Conservation (phyloP, 441 rosid genomes). For the Jatropha multifida region DNA sequence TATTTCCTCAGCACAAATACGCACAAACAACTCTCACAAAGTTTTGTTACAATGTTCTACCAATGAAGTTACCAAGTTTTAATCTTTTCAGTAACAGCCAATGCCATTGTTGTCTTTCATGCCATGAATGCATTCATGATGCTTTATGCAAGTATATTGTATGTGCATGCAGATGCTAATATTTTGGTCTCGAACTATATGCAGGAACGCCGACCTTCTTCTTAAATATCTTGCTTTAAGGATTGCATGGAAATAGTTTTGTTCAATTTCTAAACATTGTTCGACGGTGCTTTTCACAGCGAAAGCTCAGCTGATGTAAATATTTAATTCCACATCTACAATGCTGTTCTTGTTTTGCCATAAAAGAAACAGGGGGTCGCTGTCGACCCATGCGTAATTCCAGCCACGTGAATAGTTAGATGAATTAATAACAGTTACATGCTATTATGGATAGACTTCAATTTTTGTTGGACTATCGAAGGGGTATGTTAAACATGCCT, state of each 20-base stretch:
- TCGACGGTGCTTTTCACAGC: neutral
- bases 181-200: neutral
- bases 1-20: neutral
- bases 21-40: neutral
- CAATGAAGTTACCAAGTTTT: neutral
- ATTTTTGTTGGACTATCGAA: neutral
- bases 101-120: neutral
- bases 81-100: neutral
- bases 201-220: slow-evolving; percentile 30
- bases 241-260: slow-evolving; percentile 22
- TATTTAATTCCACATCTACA: slow-evolving; percentile 9
- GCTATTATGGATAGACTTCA: neutral
- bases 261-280: neutral
- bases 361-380: neutral
- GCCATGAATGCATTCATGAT: neutral
- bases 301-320: slow-evolving; percentile 20
- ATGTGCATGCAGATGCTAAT: neutral
- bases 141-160: neutral
- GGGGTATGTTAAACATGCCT: neutral
- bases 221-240: slow-evolving; percentile 16
- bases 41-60: neutral
- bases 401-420: neutral
- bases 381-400: neutral
- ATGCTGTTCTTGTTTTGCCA: slow-evolving; percentile 6
- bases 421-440: neutral